Percentiles rank a stretch among this genome's conserved stretches.
These are phyloP conservation scores for Dendrobium chrysotoxum DNA, from an alignment of 106 monocot species.

Conservation along the genomic window DNA sequence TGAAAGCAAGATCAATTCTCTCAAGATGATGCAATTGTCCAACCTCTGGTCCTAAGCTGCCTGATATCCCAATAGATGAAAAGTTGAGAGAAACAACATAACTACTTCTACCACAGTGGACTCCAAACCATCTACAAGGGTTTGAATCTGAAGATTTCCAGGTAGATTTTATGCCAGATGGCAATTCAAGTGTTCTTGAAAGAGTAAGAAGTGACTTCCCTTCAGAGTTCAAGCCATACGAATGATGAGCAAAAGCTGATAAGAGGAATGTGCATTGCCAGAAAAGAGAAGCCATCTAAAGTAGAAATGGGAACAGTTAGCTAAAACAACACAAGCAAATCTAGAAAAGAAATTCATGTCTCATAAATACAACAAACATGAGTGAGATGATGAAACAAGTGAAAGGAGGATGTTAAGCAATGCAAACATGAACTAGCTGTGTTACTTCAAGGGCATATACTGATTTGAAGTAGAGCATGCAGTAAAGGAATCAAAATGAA, in stretches of 20 bases:
- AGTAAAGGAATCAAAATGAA: too few relatives aligned
- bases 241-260: constrained; percentile 16
- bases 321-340: background rate
- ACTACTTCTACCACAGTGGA: constrained; percentile 21
- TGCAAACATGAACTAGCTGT: background rate
- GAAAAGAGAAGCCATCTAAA: constrained; percentile 22
- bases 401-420: background rate
- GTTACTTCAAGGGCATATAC: too few relatives aligned
- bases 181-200: constrained; percentile 28
- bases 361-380: background rate
- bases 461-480: too few relatives aligned
- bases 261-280: constrained; percentile 25
- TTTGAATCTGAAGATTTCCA: constrained; percentile 49
- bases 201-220: constrained; percentile 44
- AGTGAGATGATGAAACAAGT: background rate
- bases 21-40: constrained; percentile 35
- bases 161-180: constrained; percentile 31
- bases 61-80: constrained; percentile 26
- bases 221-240: constrained; percentile 35
- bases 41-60: constrained; percentile 43
- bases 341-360: background rate
- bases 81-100: constrained; percentile 38
- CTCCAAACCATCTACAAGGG: constrained; percentile 56
- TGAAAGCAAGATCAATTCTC: constrained; percentile 26
- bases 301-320: background rate